Evolutionary conservation across 1,284 basidiomycete species (phyloP), one percentile per base, ranked within the genome.

Genomic region (Sanghuangporus sanghuang): DNA sequence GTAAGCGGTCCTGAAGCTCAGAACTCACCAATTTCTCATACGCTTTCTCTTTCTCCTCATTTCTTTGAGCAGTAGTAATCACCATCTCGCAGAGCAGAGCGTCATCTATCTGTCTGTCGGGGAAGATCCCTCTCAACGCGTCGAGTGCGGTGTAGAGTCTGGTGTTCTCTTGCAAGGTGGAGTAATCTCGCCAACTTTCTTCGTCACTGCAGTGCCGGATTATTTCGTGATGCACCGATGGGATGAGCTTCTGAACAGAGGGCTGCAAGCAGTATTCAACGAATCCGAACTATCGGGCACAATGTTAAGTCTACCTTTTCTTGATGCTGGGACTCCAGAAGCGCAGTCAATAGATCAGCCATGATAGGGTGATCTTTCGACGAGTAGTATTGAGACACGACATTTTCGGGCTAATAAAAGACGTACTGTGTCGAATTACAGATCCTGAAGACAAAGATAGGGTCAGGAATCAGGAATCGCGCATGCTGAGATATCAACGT

Each of bases 181-280:
- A 82, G 82, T 35, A 39, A 48, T 48, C 59, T 23, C 53, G 57
- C 36, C 82, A 75, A 2, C 79, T 75, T 70, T 90, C 87, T 72
- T 90, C 87, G 32, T 80, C 81, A 12, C 90, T 40, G 36, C 61
- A 75, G 68, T 86, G 78, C 18, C 73, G 68, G 50, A 85, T 69
- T 65, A 82, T 85, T 65, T 96, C 92, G 67, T 86, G 82, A 16
- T 90, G 85, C 42, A 95, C 79, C 54, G 78, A 87, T 56, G 80
- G 79, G 46, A 96, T 86, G 8, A 98, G 77, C 70, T 95, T 92
- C 76, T 98, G 96, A 32, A 98, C 85, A 0, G 94, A 96, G 21
- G 95, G 91, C 91, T 92, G 68, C 6, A 67, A 62, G 50, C 12
- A 23, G 12, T n/a, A 21, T 11, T n/a, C 12, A 9, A 36, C 18